Conservation (phyloP, 2,329 filamentous ascomycete species). For the Dactylellina cionopaga region DNA sequence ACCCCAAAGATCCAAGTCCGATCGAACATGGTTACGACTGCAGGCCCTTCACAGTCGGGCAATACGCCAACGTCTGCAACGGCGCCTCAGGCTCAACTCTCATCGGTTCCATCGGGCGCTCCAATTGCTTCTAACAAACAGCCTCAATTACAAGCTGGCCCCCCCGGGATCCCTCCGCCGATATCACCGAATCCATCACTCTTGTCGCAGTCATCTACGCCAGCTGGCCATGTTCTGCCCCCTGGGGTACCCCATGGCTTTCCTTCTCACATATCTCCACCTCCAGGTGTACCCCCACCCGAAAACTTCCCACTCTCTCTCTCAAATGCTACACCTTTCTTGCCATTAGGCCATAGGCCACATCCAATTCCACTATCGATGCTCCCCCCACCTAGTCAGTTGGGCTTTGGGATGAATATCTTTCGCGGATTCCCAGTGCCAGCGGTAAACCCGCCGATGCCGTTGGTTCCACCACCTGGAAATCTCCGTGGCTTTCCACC, state of each 20-base stretch:
- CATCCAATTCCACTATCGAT: slow-evolving; percentile 66
- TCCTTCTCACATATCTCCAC: slow-evolving; percentile 72
- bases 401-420: slow-evolving; percentile 64
- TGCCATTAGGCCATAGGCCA: slow-evolving; percentile 66
- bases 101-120: slow-evolving; percentile 48
- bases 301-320: slow-evolving; percentile 55
- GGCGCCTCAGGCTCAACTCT: background rate
- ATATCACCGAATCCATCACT: slow-evolving; percentile 73
- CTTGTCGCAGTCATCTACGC: slow-evolving; percentile 68
- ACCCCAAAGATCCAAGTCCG: slow-evolving; percentile 76
- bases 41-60: slow-evolving; percentile 59
- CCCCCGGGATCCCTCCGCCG: slow-evolving; percentile 57
- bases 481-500: slow-evolving; percentile 35
- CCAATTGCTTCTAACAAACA: slow-evolving; percentile 55
- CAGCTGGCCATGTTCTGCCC: slow-evolving; percentile 63
- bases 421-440: slow-evolving; percentile 68
- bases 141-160: slow-evolving; percentile 61
- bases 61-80: background rate
- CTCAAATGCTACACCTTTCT: slow-evolving; percentile 61
- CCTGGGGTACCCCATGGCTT: slow-evolving; percentile 69
- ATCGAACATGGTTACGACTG: slow-evolving; percentile 61
- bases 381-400: slow-evolving; percentile 66
- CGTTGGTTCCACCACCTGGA: slow-evolving; percentile 52
- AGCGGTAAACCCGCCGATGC: slow-evolving; percentile 60
- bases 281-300: slow-evolving; percentile 69